phyloP scores from a whole-genome alignment of 2,329 filamentous ascomycete species.

The Ceratocystiopsis brevicomis region DNA sequence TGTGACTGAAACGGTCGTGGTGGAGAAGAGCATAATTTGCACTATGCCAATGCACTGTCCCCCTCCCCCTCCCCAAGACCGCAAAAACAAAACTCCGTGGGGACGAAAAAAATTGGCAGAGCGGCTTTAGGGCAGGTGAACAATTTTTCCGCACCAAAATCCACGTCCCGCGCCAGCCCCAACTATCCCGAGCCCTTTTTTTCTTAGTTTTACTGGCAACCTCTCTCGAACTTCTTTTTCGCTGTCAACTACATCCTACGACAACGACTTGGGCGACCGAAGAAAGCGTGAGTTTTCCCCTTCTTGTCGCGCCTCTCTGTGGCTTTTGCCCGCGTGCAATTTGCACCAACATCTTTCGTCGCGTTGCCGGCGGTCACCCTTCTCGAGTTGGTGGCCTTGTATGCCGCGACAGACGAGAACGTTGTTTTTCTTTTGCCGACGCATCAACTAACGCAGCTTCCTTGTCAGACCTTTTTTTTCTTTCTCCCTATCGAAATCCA shows the following conservation, averaged over 20 bases:
- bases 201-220: conserved; percentile 5
- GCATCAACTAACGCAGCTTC: neutral
- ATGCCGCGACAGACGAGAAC: no score
- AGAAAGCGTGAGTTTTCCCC: conserved; percentile 6
- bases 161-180: conserved; percentile 1
- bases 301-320: neutral
- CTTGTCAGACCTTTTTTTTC: conserved; percentile 2
- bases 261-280: conserved; percentile 6
- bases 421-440: neutral
- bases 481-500: conserved; percentile 14
- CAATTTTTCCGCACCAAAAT: conserved; percentile 9
- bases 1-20: no score
- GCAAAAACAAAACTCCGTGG: conserved; percentile 8
- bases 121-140: conserved; percentile 9
- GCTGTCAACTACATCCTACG: conserved; percentile 6
- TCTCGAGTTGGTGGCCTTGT: no score
- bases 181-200: conserved; percentile 6
- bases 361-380: no score
- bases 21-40: no score
- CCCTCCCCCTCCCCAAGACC: neutral
- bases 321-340: no score
- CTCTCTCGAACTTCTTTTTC: conserved; percentile 3
- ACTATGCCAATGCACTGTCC: no score
- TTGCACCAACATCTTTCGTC: no score
- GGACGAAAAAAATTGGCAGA: conserved; percentile 4